Evolutionary conservation across 345 rosid species (phyloP).

Genomic region (Gossypium herbaceum): DNA sequence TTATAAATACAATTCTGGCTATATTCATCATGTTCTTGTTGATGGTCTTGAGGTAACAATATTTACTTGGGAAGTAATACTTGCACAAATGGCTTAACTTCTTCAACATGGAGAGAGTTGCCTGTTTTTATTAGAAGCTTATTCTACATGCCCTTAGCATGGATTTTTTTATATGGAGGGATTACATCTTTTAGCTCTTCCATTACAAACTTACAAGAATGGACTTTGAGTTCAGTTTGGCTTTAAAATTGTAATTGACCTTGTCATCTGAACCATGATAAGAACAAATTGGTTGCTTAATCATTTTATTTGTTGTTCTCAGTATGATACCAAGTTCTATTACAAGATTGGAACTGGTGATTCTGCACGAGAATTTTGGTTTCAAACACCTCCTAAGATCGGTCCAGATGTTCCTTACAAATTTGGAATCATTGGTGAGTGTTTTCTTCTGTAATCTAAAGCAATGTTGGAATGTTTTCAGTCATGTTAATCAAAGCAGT

Average conservation of each 20-base stretch:
- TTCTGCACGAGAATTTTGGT: slow-evolving; percentile 79
- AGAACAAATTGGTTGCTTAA: slow-evolving; percentile 2
- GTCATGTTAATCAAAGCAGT: neutral
- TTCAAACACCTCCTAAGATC: slow-evolving; percentile 74
- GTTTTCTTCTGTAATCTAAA: slow-evolving; percentile 8
- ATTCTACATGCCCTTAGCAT: neutral
- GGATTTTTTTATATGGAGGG: neutral
- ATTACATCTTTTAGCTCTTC: too few species aligned
- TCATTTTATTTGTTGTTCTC: slow-evolving; percentile 18
- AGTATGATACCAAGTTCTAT: slow-evolving; percentile 84
- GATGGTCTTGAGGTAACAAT: slow-evolving; percentile 71
- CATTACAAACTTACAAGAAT: too few species aligned
- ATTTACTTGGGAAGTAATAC: slow-evolving; percentile 2
- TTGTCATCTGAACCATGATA: neutral
- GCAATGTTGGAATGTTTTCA: neutral
- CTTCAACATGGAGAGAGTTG: slow-evolving; percentile 7
- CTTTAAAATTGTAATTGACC: neutral
- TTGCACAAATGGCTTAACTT: slow-evolving; percentile 7
- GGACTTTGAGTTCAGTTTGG: neutral
- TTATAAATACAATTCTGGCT: slow-evolving; percentile 75
- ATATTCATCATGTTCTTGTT: slow-evolving; percentile 73
- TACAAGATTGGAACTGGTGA: slow-evolving; percentile 74
- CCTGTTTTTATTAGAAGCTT: neutral
- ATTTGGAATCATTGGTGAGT: slow-evolving; percentile 93
- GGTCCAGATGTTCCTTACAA: slow-evolving; percentile 77